Base-by-base conservation (phyloP, 2,329 filamentous ascomycete species). In the Bipolaris gigantea region DNA sequence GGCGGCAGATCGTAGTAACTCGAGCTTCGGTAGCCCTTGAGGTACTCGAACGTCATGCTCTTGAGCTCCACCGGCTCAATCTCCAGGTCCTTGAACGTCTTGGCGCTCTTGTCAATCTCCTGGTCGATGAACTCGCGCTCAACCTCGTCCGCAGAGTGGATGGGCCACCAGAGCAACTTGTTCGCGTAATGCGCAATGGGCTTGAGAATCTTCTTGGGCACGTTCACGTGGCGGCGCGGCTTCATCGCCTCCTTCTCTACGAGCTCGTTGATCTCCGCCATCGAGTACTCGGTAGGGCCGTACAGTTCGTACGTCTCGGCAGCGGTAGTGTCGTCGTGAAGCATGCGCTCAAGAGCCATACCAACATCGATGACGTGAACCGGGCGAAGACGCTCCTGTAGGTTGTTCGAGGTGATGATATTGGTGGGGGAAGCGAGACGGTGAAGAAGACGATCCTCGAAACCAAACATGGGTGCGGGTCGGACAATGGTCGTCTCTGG, bases 401-500 rank as follows among this genome's bases (percentile, higher is more conserved):
- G 91, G 79, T 93, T 85, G 80, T 99, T 99, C 53, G 91, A 84
- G 21, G 92, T 97, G 70, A 97, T 84, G 53, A 96, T 73, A 75
- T 96, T 96, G 56, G 86, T 85, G 10, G 87, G 82, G 62, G 86
- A 84, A 38, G 93, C 94, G 48, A 97, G 85, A 73, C 86, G 90
- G 75, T 96, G 86, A 34, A 99, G 85, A 40, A 99, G 84, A 68
- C 88, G 88, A 77, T 99, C 94, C 77, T 99, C 94, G 71, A 92
- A 96, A 33, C 94, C 94, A 72, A 96, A 99, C 76, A 96, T 84
- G 48, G 92, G 94, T 11, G 93, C 90, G 40, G 94, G 94, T 60
- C 94, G 87, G 61, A 99, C 94, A 65, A 99, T 92, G 41, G 94
- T 99, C 16, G 94, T 96, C 79, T 99, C 94, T 23, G 94, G 94